A percentile compares a stretch with the other conserved stretches of the same genome.
These are phyloP conservation scores for Penicillium sp. DNA, from an alignment of 2,329 filamentous ascomycete species.

Conservation along the genomic window DNA sequence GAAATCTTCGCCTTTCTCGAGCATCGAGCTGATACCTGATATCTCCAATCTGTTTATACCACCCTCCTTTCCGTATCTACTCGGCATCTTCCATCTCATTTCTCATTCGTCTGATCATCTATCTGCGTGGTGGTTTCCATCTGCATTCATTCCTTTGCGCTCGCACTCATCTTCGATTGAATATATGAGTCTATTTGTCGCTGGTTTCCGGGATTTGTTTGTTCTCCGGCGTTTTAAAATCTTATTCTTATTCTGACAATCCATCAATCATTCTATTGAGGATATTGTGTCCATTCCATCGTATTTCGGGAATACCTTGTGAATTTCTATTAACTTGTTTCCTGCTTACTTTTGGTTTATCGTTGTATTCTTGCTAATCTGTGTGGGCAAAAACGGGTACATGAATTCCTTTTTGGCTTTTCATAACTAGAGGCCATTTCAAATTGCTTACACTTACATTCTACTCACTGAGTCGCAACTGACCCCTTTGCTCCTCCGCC, in stretches of 20 bases:
- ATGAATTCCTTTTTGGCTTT: too few relatives aligned
- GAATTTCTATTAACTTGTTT: neutral
- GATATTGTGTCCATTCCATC: neutral
- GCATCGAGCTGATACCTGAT: neutral
- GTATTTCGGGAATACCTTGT: neutral
- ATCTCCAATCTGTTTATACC: neutral
- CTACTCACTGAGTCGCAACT: too few relatives aligned
- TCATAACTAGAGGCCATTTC: too few relatives aligned
- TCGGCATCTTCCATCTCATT: neutral
- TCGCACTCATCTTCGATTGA: neutral
- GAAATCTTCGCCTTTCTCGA: neutral
- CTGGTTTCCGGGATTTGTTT: neutral
- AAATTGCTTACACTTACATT: too few relatives aligned
- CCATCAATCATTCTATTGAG: neutral
- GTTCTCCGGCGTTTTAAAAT: neutral
- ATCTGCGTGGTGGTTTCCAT: neutral
- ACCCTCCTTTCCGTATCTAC: neutral
- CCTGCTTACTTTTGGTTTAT: too few relatives aligned
- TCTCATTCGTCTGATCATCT: neutral
- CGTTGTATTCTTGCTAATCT: too few relatives aligned
- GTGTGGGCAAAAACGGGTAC: too few relatives aligned
- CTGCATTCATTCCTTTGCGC: neutral
- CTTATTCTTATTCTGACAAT: neutral
- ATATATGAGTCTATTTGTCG: neutral
- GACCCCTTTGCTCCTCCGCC: too few relatives aligned